Evolutionary conservation across 192 early-diverging fungal genomes (phyloP), one percentile per base, ranked within the genome.

Genomic region (Dimargaris verticillata): DNA sequence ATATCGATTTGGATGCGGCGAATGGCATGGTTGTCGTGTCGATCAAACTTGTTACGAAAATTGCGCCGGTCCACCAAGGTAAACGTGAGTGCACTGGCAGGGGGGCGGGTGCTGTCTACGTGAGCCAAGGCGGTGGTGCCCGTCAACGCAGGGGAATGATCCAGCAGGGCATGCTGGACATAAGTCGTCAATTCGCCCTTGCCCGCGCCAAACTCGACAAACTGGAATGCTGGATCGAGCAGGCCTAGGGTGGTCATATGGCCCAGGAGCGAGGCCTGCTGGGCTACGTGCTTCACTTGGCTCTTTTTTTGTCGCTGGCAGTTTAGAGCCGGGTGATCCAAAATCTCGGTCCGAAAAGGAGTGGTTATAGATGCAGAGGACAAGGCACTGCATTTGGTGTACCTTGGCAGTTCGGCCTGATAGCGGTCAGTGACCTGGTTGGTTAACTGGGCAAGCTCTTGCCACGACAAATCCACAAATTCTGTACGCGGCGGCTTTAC

Each of bases 171-270:
- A 11, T 59, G 43, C 25, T 75, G 69, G 28, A 82, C 68, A 63
- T 64, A 73, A 20, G 68, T 63, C 0, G 76, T 67, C 14, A 83
- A 64, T 64, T 70, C 80, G 60, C 83, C 86, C 61, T 80, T 80
- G 10, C 85, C 85, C 38, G 84, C 78, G 42, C 90, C 88, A 74
- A 88, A 91, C 69, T 95, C 91, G 22, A 87, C 65, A 68, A 81
- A 91, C 13, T 77, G 79, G 25, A 78, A 68, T 0, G 68, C 64
- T 15, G 71, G 66, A 42, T 77, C 68, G 57, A 91, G 66, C 70
- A 88, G 74, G 2, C 75, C 73, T 10, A 70, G 62, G 22, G 70
- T 63, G 24, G 78, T 71, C 73, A 95, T 74, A 57, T 93, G 86
- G 13, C 87, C 89, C 4, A 93, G 26, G 12, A 95, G 67, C 17